A percentile compares a stretch with the other conserved stretches of the same genome.
phyloP scores from a whole-genome alignment of 148 eudicot species.

The Pharnaceum exiguum region DNA sequence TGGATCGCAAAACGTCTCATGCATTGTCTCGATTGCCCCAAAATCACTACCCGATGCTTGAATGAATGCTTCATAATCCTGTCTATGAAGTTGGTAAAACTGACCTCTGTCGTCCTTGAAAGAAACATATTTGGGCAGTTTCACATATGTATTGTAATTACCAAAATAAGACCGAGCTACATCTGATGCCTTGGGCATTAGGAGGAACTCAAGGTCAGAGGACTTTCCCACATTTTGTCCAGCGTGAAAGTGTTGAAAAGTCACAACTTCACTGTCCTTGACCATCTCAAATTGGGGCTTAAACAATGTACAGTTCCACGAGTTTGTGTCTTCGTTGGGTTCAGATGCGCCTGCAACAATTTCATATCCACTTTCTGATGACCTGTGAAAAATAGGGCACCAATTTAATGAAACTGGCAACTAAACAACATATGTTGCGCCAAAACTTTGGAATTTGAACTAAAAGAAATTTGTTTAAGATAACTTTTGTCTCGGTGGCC shows the following conservation, averaged over 20 bases:
- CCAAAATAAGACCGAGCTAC: background rate
- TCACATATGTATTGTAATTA: background rate
- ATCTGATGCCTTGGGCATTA: background rate
- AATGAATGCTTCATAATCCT: background rate
- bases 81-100: background rate
- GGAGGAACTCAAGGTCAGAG: background rate
- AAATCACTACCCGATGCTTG: too few relatives aligned
- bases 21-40: too few relatives aligned
- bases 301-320: constrained; percentile 11
- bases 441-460: too few relatives aligned
- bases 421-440: too few relatives aligned
- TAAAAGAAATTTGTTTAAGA: too few relatives aligned
- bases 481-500: too few relatives aligned
- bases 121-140: constrained; percentile 3
- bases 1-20: background rate
- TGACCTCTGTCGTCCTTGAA: background rate
- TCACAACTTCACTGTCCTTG: too few relatives aligned
- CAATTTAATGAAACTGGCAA: too few relatives aligned
- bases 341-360: background rate
- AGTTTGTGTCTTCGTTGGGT: background rate
- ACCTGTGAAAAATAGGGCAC: too few relatives aligned
- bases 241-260: background rate
- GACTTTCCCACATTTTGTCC: background rate
- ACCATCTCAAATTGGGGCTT: background rate
- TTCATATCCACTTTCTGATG: background rate